These are phyloP conservation scores for Taxillus chinensis DNA, from an alignment of 164 flowering plant genomes.

Conservation along the genomic window DNA sequence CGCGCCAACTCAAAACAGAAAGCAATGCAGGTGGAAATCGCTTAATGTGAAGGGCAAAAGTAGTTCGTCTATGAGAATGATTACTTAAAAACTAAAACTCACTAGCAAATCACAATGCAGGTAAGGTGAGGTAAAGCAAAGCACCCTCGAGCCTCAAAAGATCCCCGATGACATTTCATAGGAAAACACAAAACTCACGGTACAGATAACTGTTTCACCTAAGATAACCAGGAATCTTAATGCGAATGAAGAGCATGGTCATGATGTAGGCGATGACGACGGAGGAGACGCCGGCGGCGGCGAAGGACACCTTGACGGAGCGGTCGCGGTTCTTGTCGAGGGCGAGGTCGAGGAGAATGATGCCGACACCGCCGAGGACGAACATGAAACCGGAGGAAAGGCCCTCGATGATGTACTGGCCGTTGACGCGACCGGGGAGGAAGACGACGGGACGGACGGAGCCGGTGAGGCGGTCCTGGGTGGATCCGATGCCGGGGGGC, in stretches of 20 bases:
- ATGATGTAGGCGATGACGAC: constrained; percentile 70
- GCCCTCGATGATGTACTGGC: constrained; percentile 97
- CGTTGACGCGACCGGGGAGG: constrained; percentile 84
- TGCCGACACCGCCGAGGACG: constrained; percentile 85
- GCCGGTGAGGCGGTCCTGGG: constrained; percentile 78
- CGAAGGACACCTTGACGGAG: constrained; percentile 60
- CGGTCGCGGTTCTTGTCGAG: constrained; percentile 58
- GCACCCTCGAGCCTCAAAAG: no score
- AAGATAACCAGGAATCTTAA: constrained; percentile 91
- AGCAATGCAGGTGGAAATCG: no score
- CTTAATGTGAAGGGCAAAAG: no score
- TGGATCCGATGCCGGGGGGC: constrained; percentile 94
- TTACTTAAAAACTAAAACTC: no score
- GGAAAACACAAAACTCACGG: no score
- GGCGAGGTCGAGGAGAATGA: constrained; percentile 74
- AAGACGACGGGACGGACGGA: constrained; percentile 82
- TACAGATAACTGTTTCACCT: constrained; percentile 13
- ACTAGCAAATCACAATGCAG: no score
- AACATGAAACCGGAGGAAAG: constrained; percentile 97
- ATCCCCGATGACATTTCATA: no score
- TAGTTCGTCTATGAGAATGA: no score
- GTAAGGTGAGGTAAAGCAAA: no score
- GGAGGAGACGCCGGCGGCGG: constrained; percentile 55
- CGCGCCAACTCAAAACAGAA: no score
- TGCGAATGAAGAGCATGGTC: constrained; percentile 92